phyloP scores from a whole-genome alignment of 2,329 filamentous ascomycete species.

The Metarhizium sp. region DNA sequence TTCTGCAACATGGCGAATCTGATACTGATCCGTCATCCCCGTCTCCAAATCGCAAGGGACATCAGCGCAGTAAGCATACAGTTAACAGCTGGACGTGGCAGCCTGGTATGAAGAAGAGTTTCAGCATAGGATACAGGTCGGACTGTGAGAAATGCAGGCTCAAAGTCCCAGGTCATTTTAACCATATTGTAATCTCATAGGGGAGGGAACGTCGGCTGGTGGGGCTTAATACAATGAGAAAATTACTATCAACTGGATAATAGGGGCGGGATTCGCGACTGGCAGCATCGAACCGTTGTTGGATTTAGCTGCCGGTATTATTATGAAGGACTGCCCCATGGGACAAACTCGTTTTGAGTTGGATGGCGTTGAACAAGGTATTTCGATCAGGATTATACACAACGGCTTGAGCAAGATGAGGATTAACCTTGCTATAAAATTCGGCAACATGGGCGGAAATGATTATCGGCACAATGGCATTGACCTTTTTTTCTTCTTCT shows the following conservation, averaged over 20 bases:
- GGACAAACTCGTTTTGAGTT: neutral
- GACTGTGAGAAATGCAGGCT: slow-evolving; percentile 71
- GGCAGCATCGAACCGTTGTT: neutral
- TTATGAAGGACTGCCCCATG: neutral
- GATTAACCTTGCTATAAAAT: neutral
- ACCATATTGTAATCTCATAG: slow-evolving; percentile 64
- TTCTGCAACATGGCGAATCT: slow-evolving; percentile 15
- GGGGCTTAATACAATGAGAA: neutral
- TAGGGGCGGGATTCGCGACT: neutral
- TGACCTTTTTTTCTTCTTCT: neutral
- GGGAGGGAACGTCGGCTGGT: slow-evolving; percentile 9
- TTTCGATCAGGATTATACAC: neutral
- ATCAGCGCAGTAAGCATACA: slow-evolving; percentile 49
- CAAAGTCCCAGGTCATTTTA: slow-evolving; percentile 71
- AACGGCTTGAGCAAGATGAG: neutral
- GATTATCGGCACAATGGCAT: neutral
- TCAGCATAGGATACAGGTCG: slow-evolving; percentile 69
- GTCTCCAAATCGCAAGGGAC: slow-evolving; percentile 43
- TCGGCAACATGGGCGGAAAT: neutral
- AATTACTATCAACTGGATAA: neutral
- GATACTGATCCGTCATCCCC: slow-evolving; percentile 30
- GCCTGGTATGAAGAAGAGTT: slow-evolving; percentile 57
- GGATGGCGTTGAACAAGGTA: neutral
- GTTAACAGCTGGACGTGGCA: slow-evolving; percentile 52
- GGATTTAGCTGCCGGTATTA: neutral